These are phyloP conservation scores for Gigaspora rosea DNA, from an alignment of 192 early-diverging fungal species.

Conservation along the genomic window DNA sequence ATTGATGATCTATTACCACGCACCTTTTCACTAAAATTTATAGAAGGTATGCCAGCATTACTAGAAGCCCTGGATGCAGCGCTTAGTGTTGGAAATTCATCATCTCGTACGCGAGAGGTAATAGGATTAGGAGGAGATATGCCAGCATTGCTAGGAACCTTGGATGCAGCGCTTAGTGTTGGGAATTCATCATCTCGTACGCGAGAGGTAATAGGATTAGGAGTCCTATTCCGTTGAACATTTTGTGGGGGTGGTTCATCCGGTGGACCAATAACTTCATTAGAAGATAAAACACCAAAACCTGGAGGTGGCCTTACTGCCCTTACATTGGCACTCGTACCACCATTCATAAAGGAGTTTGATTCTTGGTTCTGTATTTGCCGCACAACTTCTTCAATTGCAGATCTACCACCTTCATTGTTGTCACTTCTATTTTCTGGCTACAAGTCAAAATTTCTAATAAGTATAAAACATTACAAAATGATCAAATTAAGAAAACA, in stretches of 20 bases:
- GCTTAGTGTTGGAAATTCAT: slow-evolving; percentile 23
- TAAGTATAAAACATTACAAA: not conserved
- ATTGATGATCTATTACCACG: no score
- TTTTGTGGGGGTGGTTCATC: slow-evolving; percentile 7
- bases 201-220: not conserved
- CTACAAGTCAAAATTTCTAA: slow-evolving; percentile 26
- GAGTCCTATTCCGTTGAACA: not conserved
- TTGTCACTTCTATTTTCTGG: slow-evolving; percentile 12
- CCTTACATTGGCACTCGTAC: not conserved
- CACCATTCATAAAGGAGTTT: no score
- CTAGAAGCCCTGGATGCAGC: not conserved
- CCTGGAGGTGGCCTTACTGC: slow-evolving; percentile 17
- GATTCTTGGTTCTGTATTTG: slow-evolving; percentile 8
- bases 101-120: slow-evolving; percentile 3
- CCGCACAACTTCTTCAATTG: not conserved
- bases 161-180: not conserved
- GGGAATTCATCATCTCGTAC: slow-evolving; percentile 27
- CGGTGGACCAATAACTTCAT: not conserved
- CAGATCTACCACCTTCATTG: not conserved
- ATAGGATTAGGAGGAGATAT: not conserved
- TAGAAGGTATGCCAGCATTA: not conserved
- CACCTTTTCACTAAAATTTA: slow-evolving; percentile 1
- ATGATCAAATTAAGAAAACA: not conserved
- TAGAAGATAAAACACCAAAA: not conserved
- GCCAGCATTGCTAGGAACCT: not conserved